Evolutionary conservation across 1,284 basidiomycete species (phyloP), one percentile per base, ranked within the genome.

Genomic region (Pseudozyma sp.): DNA sequence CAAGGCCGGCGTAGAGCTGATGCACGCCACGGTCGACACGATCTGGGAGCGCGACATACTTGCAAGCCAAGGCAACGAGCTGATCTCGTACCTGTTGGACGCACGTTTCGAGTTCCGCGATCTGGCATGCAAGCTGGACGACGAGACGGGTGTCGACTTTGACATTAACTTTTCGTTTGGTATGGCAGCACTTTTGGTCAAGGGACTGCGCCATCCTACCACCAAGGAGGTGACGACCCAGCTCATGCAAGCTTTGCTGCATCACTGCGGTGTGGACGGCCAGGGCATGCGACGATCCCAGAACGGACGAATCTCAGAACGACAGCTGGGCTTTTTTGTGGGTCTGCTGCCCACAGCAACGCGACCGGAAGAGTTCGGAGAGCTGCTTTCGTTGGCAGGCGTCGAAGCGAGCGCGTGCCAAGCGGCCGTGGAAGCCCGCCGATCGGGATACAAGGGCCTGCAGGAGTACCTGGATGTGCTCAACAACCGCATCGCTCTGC

Each of bases 101-200:
- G 79, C 79, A 0, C 68, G 80, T 5, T 68, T 66, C 52, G 80
- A 81, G 51, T 79, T 81, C 63, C 75, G 76, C 31, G 79, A 82
- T 24, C 61, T 73, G 24, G 77, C 80, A 4, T 71, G 68, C 67
- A 71, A 72, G 48, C 56, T 82, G 29, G 80, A 82, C 45, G 80
- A 81, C 48, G 79, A 81, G 60, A 75, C 76, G 1, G 80, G 80
- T 3, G 73, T 82, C n/a, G 79, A 82, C 47, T 82, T 82, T 66
- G 80, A 82, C 45, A 75, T 76, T 68, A 80, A 80, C 65, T 82
- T 82, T 49, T 71, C 71, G 24, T 82, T 82, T 54, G 78, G 66
- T 13, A 71, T 80, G 68, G 79, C 80, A 9, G 78, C 80, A 5
- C 63, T 82, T 39, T 68, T 82, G n/a, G 75, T 81, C 51, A 79